Evolutionary conservation across 495 filamentous ascomycete genomes (phyloP).

Genomic region (Neurospora terricola): DNA sequence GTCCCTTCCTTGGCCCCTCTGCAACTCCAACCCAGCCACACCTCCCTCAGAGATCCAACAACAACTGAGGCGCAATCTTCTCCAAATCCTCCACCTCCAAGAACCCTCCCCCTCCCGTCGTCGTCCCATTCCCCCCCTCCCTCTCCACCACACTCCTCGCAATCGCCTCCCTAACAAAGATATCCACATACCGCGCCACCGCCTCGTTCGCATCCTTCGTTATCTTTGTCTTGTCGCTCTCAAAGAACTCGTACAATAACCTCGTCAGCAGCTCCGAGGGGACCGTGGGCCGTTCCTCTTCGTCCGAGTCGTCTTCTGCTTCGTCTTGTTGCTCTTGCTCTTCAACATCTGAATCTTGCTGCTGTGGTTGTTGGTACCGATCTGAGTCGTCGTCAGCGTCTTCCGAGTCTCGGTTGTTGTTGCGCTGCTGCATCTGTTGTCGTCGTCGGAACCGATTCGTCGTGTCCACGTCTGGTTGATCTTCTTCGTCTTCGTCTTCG

Average conservation of each 20-base stretch:
- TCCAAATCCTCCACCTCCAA: conserved; percentile 86
- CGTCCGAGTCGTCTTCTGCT: conserved; percentile 20
- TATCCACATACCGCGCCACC: conserved; percentile 79
- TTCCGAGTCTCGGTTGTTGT: not conserved
- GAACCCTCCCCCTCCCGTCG: conserved; percentile 63
- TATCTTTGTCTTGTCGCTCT: conserved; percentile 59
- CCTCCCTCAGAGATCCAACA: conserved; percentile 63
- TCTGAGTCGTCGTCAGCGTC: not conserved
- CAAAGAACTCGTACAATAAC: conserved; percentile 71
- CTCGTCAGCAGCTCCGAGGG: conserved; percentile 63
- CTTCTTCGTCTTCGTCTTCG: not conserved
- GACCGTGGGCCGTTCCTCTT: conserved; percentile 39
- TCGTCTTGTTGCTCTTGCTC: conserved; percentile 10
- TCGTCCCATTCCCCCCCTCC: conserved; percentile 64
- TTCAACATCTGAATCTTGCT: conserved; percentile 16
- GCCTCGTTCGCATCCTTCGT: conserved; percentile 69
- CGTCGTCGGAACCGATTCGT: not conserved
- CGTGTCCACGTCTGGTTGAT: not conserved
- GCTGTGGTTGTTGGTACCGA: not conserved
- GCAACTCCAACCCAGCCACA: too few relatives aligned
- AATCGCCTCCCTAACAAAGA: conserved; percentile 87
- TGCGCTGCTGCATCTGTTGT: not conserved
- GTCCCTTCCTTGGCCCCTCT: too few relatives aligned
- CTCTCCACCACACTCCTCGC: conserved; percentile 68
- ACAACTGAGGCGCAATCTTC: conserved; percentile 77